phyloP scores from a whole-genome alignment of 345 rosid genomes.

The Melaleuca alternifolia region DNA sequence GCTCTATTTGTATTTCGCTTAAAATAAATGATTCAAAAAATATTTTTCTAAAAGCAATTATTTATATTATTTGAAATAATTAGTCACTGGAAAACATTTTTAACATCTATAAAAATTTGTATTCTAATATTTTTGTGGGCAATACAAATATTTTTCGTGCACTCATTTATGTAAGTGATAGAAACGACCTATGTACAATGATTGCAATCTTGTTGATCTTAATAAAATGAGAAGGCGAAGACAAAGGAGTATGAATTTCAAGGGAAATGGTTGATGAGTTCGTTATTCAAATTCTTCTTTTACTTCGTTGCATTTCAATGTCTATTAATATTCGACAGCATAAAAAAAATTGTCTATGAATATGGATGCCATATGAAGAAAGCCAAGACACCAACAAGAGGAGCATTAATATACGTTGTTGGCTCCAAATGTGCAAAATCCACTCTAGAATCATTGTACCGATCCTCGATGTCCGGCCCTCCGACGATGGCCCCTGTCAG shows the following conservation, averaged over 20 bases:
- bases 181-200: neutral
- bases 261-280: neutral
- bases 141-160: neutral
- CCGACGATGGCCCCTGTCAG: conserved; percentile 68
- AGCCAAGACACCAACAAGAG: conserved; percentile 51
- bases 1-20: neutral
- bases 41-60: too few relatives aligned
- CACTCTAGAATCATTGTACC: conserved; percentile 28
- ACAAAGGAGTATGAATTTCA: neutral
- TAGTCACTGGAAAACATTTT: too few relatives aligned
- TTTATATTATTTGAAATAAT: too few relatives aligned
- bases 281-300: neutral
- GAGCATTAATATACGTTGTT: conserved; percentile 55
- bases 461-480: conserved; percentile 57
- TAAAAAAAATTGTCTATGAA: too few relatives aligned
- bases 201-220: neutral
- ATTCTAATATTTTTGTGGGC: too few relatives aligned
- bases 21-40: neutral
- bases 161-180: neutral
- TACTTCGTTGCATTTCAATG: neutral
- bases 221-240: neutral
- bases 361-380: conserved; percentile 13
- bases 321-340: neutral
- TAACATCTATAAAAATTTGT: neutral
- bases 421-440: conserved; percentile 36